Base-by-base conservation (phyloP, 768 basidiomycete species). In the Candolleomyces efflorescens region DNA sequence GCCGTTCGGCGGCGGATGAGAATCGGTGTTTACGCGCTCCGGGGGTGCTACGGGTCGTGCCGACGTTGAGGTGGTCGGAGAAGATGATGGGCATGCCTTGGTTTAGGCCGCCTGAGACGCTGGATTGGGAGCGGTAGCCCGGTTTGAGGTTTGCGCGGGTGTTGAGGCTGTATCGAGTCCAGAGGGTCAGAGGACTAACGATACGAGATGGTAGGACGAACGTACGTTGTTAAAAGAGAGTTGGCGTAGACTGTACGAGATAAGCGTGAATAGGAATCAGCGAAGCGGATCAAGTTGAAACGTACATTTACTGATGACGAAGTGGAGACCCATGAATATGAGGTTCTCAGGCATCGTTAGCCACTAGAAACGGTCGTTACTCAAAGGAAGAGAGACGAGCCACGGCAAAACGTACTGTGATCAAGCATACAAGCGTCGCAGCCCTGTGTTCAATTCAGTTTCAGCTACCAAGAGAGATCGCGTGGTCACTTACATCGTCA, bases 171-270 rank as follows among this genome's bases (percentile, higher is more conserved):
- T n/a, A n/a, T n/a, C 32, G 5, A 32, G 6, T 32, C 32, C 32
- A n/a, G 32, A 32, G 32, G 9, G 27, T 27, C 27, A 7, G 2
- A 7, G 32, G 11, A n/a, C n/a, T n/a, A n/a, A n/a, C n/a, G 32
- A 32, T 32, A 32, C 5, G 6, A 11, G 5, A 32, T 7, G 32
- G 32, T 32, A 5, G 2, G 5, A 1, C 11, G 32, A 32, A 32
- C 32, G 32, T 32, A 32, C 32, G 76, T 71, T 13, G 76, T 75
- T 5, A 82, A 68, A 12, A 77, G 63, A 18, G 73, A 76, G 57
- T 78, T 82, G 9, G 78, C 75, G 38, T 82, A 82, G 43, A 81
- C 80, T 82, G 43, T n/a, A n/a, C n/a, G n/a, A n/a, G 13, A 26
- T 37, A 26, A 53, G 47, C 15, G 56, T 37, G 15, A 58, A 37